phyloP scores from a whole-genome alignment of 78 protist species.

The slime mould (Dictyostelium discoideum) region DNA sequence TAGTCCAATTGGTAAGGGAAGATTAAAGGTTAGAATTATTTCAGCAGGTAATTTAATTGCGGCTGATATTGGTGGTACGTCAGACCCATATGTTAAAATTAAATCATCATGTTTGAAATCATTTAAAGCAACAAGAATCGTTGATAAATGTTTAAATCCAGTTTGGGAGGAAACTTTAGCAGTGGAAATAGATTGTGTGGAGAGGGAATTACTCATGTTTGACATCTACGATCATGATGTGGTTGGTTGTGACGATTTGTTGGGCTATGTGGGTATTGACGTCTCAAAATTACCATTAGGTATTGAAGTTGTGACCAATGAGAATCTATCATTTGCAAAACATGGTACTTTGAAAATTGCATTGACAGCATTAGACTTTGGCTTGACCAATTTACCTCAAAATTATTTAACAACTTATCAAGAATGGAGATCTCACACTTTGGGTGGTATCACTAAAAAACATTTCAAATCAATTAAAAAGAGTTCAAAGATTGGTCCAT shows the following conservation, averaged over 20 bases:
- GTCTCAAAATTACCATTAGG: not conserved
- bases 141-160: not conserved
- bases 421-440: not conserved
- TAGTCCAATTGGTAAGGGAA: not conserved
- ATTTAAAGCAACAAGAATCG: not conserved
- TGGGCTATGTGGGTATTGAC: not conserved
- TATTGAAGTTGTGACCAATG: slow-evolving; percentile 5
- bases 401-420: not conserved
- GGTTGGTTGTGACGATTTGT: not conserved
- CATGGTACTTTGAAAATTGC: slow-evolving; percentile 14
- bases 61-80: not conserved
- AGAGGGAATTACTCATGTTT: not conserved
- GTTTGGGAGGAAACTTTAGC: not conserved
- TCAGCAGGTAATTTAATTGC: not conserved
- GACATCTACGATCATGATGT: not conserved
- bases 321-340: slow-evolving; percentile 9
- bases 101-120: not conserved
- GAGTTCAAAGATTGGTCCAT: slow-evolving; percentile 27
- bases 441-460: not conserved
- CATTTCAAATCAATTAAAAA: not conserved
- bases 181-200: not conserved
- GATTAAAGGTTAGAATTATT: not conserved
- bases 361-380: slow-evolving; percentile 17
- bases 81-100: slow-evolving; percentile 17
- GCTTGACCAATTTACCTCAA: slow-evolving; percentile 18